phyloP scores from a whole-genome alignment of 2,329 filamentous ascomycete genomes.

The Zasmidium citrigriseum region DNA sequence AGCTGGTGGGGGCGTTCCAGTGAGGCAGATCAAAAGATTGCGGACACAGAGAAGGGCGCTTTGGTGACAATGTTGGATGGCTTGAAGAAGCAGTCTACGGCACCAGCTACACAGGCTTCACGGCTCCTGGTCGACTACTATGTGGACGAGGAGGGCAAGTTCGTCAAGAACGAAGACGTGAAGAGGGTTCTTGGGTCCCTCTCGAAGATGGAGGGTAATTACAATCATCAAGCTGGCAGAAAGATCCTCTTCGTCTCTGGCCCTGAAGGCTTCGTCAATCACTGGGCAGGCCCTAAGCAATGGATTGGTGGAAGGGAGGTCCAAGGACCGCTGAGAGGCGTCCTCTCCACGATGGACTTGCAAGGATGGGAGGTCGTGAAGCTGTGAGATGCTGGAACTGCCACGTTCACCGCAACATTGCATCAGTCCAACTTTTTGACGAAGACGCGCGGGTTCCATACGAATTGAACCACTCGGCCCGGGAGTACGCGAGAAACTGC shows the following conservation, averaged over 20 bases:
- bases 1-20: slow-evolving; percentile 16
- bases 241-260: slow-evolving; percentile 84
- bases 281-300: slow-evolving; percentile 77
- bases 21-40: slow-evolving; percentile 1
- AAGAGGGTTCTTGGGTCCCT: slow-evolving; percentile 24
- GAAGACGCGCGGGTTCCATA: no score
- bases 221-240: slow-evolving; percentile 41
- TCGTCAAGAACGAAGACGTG: slow-evolving; percentile 54
- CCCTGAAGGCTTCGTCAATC: slow-evolving; percentile 82
- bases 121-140: slow-evolving; percentile 69
- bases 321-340: slow-evolving; percentile 73
- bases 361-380: slow-evolving; percentile 62
- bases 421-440: no score
- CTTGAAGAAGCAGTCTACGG: slow-evolving; percentile 49
- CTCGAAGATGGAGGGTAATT: slow-evolving; percentile 27
- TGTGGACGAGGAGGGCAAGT: slow-evolving; percentile 75
- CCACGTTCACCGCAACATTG: no score
- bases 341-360: slow-evolving; percentile 62
- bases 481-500: neutral
- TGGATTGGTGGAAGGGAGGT: slow-evolving; percentile 72
- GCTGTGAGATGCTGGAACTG: slow-evolving; percentile 41
- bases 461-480: neutral
- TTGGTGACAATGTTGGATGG: slow-evolving; percentile 65
- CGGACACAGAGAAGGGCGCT: slow-evolving; percentile 40
- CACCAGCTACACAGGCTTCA: slow-evolving; percentile 29